Percentiles rank a stretch among this genome's conserved stretches.
Evolutionary conservation across 2,329 filamentous ascomycete species (phyloP).

Genomic region (Aspergillus niger): DNA sequence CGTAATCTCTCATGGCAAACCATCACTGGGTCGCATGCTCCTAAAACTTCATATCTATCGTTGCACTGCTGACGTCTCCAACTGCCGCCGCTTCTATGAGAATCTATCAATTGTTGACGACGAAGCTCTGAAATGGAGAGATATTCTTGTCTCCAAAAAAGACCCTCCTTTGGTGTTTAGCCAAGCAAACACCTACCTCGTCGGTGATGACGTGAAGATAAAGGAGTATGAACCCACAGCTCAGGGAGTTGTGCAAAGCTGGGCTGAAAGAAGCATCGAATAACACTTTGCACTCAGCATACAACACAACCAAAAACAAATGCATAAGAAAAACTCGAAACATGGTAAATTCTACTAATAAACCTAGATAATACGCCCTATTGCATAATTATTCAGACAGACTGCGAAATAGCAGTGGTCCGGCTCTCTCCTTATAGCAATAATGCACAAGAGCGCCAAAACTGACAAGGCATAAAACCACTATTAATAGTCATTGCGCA

Average conservation of each 20-base stretch:
- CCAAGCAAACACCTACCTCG: slow-evolving; percentile 61
- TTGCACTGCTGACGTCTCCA: slow-evolving; percentile 60
- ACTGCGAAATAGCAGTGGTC: too few species aligned
- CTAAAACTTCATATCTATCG: slow-evolving; percentile 64
- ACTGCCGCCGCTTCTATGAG: slow-evolving; percentile 60
- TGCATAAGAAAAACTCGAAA: background rate
- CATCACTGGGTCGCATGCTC: slow-evolving; percentile 60
- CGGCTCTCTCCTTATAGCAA: too few species aligned
- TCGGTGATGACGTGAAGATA: slow-evolving; percentile 48
- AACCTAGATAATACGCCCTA: background rate
- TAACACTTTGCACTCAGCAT: background rate
- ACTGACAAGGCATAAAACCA: too few species aligned
- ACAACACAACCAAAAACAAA: background rate
- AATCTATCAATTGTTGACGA: slow-evolving; percentile 58
- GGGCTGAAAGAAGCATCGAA: slow-evolving; percentile 46
- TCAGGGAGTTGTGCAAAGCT: slow-evolving; percentile 58
- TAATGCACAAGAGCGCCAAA: too few species aligned
- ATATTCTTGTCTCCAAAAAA: slow-evolving; percentile 56
- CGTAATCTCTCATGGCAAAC: slow-evolving; percentile 51
- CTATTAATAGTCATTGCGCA: background rate
- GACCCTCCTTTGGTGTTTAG: slow-evolving; percentile 62
- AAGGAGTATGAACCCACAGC: slow-evolving; percentile 60
- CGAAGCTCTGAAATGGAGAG: slow-evolving; percentile 56
- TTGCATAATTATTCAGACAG: too few species aligned
- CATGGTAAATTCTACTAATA: background rate